These are phyloP conservation scores for Macadamia tetraphylla DNA, from an alignment of 164 flowering plant species.

Conservation along the genomic window DNA sequence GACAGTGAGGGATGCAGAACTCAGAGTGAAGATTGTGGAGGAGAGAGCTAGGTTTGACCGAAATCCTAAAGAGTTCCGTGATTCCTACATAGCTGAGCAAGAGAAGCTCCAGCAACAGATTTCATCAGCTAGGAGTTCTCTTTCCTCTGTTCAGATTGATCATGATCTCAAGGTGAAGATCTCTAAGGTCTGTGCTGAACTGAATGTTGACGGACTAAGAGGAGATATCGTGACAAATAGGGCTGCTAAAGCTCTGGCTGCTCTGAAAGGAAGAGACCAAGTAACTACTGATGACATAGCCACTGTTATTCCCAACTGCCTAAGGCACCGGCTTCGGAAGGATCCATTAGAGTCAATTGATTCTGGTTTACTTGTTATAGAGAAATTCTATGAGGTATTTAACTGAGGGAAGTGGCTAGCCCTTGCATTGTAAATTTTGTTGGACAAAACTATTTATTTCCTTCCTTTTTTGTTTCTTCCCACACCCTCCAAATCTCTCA, in stretches of 20 bases:
- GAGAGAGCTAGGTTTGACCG: conserved; percentile 84
- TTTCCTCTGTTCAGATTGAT: conserved; percentile 71
- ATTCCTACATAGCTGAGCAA: conserved; percentile 69
- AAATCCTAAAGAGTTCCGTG: conserved; percentile 79
- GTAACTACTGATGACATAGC: conserved; percentile 88
- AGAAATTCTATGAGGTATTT: conserved; percentile 90
- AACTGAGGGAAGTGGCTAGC: conserved; percentile 37
- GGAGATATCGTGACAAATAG: conserved; percentile 88
- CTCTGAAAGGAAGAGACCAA: conserved; percentile 76
- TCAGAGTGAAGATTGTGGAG: conserved; percentile 92
- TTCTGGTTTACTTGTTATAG: conserved; percentile 88
- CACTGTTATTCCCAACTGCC: conserved; percentile 95
- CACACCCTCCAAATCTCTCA: neutral
- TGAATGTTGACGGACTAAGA: conserved; percentile 89
- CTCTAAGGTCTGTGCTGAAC: conserved; percentile 88
- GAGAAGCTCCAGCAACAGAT: conserved; percentile 85
- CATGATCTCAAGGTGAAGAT: conserved; percentile 84
- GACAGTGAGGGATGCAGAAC: conserved; percentile 93
- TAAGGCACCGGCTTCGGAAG: conserved; percentile 89
- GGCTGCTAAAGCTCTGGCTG: conserved; percentile 90
- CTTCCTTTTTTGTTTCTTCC: conserved; percentile 5
- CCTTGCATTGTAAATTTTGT: conserved; percentile 6
- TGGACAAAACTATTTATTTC: neutral
- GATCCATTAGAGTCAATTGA: conserved; percentile 97
- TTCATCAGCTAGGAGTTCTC: conserved; percentile 52